phyloP scores from a whole-genome alignment of 2,329 filamentous ascomycete species.

The Ophiostoma triangulosporum region DNA sequence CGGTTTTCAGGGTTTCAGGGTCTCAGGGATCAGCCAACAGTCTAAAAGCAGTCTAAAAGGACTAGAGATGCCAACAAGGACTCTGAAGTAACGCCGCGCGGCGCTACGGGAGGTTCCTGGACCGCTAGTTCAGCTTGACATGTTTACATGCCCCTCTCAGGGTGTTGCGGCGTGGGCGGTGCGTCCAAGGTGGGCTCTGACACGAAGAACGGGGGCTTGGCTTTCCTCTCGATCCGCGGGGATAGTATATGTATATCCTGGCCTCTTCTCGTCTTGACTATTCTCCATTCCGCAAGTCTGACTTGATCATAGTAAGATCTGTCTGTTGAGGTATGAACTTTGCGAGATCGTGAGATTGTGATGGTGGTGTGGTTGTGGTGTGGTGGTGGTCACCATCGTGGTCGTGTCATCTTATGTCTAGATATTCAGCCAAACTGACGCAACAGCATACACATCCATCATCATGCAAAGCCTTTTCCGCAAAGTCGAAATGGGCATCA shows the following conservation, averaged over 20 bases:
- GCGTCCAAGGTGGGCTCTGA: neutral
- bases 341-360: too few species aligned
- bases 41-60: too few species aligned
- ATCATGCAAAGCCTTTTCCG: conserved; percentile 29
- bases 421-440: neutral
- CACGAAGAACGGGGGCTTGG: neutral
- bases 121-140: neutral
- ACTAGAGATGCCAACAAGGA: too few species aligned
- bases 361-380: too few species aligned
- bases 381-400: too few species aligned
- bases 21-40: too few species aligned
- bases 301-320: neutral
- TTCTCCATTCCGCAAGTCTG: neutral
- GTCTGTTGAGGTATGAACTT: too few species aligned
- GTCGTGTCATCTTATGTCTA: too few species aligned
- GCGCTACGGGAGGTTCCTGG: neutral
- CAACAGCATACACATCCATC: neutral
- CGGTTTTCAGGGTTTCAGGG: too few species aligned
- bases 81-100: conserved; percentile 1
- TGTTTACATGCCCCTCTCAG: neutral
- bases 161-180: neutral
- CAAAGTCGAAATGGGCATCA: conserved; percentile 30
- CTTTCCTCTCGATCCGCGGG: neutral
- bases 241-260: neutral
- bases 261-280: neutral